These are phyloP conservation scores for Pleurotus salmoneostramineus DNA, from an alignment of 768 basidiomycete genomes.

Conservation along the genomic window DNA sequence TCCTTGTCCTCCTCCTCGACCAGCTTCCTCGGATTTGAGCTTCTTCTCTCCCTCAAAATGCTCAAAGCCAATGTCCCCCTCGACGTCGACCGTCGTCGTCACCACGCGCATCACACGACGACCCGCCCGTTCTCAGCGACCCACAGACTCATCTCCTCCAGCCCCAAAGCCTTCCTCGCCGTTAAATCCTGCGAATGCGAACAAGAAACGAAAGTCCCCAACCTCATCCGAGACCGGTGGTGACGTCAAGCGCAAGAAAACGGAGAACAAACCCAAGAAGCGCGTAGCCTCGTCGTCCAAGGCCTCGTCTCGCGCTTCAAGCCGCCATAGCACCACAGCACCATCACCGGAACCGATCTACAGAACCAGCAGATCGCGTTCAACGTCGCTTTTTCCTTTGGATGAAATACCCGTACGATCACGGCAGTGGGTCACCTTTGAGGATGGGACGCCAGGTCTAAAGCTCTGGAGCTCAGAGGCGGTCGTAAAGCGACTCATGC, in stretches of 20 bases:
- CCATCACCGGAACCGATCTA: conserved; percentile 57
- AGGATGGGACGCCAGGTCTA: conserved; percentile 48
- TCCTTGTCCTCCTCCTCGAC: conserved; percentile 15
- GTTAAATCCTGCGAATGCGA: conserved; percentile 22
- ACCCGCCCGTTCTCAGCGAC: conserved; percentile 16
- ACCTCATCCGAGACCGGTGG: conserved; percentile 11
- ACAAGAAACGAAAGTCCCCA: conserved; percentile 31
- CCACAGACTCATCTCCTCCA: conserved; percentile 13
- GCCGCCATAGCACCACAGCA: conserved; percentile 33
- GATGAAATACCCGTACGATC: conserved; percentile 30
- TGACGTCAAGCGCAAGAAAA: conserved; percentile 34
- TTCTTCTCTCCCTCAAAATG: conserved; percentile 29
- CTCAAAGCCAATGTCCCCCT: conserved; percentile 24
- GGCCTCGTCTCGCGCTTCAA: conserved; percentile 37
- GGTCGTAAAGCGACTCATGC: conserved; percentile 60
- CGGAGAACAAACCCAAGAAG: conserved; percentile 27
- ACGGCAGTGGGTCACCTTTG: conserved; percentile 47
- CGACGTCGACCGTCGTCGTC: conserved; percentile 23
- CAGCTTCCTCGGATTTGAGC: conserved; percentile 19
- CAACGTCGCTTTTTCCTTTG: conserved; percentile 51
- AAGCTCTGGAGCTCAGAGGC: conserved; percentile 59
- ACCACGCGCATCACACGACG: conserved; percentile 25
- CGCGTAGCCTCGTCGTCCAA: conserved; percentile 31
- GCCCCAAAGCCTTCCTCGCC: conserved; percentile 19
- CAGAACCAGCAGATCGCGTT: conserved; percentile 58